Evolutionary conservation across 1,139 yeast genomes (phyloP).

Genomic region (Blastobotrys ciferrii): DNA sequence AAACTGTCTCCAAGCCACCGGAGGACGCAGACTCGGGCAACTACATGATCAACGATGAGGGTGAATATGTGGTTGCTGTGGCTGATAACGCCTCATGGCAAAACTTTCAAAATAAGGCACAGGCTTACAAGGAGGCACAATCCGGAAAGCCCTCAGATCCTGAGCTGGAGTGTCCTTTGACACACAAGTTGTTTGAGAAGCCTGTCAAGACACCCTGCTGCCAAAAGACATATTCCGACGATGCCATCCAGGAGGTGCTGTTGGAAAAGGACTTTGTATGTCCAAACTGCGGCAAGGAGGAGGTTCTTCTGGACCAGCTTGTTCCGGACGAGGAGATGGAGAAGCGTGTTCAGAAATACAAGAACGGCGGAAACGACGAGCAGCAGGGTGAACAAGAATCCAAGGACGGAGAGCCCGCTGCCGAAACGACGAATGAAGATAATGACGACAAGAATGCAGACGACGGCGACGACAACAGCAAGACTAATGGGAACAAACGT

Average conservation of each 20-base stretch:
- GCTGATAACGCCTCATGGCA: conserved; percentile 96
- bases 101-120: conserved; percentile 59
- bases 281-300: conserved; percentile 78
- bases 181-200: conserved; percentile 57
- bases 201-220: conserved; percentile 94
- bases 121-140: conserved; percentile 39
- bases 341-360: conserved; percentile 51
- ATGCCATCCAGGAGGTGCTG: conserved; percentile 65
- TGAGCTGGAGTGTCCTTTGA: conserved; percentile 60
- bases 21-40: conserved; percentile 47
- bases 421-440: conserved; percentile 4
- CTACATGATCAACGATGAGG: conserved; percentile 89
- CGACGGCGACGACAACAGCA: conserved; percentile 12
- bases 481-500: conserved; percentile 10
- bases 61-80: conserved; percentile 90
- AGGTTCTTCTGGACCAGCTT: conserved; percentile 71
- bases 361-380: conserved; percentile 35
- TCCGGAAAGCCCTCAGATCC: conserved; percentile 49
- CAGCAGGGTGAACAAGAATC: conserved; percentile 33
- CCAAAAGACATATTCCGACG: conserved; percentile 54
- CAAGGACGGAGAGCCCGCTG: conserved; percentile 15
- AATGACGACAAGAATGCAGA: conserved; percentile 12
- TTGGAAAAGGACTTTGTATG: conserved; percentile 87
- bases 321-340: conserved; percentile 59
- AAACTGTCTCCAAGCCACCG: conserved; percentile 68